A percentile compares a stretch with the other conserved stretches of the same genome.
Evolutionary conservation across 768 basidiomycete genomes (phyloP).

Genomic region (Hygrophorus russula): DNA sequence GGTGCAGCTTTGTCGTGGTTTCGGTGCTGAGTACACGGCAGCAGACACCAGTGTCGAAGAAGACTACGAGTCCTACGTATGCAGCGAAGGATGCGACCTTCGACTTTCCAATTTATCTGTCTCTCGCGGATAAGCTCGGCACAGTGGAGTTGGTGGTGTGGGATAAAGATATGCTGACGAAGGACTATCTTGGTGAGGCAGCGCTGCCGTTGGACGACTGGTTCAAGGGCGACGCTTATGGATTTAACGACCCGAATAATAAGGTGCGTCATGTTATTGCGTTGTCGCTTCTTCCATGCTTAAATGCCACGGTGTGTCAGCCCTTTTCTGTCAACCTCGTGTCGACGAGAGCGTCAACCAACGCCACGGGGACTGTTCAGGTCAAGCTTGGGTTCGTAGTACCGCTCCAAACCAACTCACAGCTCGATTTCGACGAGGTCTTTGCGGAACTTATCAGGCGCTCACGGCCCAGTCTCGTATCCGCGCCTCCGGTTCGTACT

Average conservation of each 20-base stretch:
- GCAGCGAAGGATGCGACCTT: slow-evolving; percentile 68
- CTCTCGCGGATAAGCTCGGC: slow-evolving; percentile 60
- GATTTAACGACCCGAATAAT: slow-evolving; percentile 55
- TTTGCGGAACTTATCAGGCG: slow-evolving; percentile 54
- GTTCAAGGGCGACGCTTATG: slow-evolving; percentile 42
- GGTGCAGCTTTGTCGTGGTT: slow-evolving; percentile 55
- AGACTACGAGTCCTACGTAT: slow-evolving; percentile 58
- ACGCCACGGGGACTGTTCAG: slow-evolving; percentile 27
- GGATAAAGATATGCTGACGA: slow-evolving; percentile 85
- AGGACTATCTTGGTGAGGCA: slow-evolving; percentile 91
- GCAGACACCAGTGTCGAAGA: slow-evolving; percentile 69
- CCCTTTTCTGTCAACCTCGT: slow-evolving; percentile 27
- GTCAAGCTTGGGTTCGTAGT: slow-evolving; percentile 37
- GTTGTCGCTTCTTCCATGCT: not conserved
- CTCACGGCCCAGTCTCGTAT: slow-evolving; percentile 55
- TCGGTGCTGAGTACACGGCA: slow-evolving; percentile 46
- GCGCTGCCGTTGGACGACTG: slow-evolving; percentile 72
- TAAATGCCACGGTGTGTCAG: slow-evolving; percentile 10
- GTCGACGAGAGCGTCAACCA: slow-evolving; percentile 30
- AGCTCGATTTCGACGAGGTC: slow-evolving; percentile 47
- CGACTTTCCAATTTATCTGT: slow-evolving; percentile 78
- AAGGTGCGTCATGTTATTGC: too few species aligned
- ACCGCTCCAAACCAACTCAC: slow-evolving; percentile 29
- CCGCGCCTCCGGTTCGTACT: slow-evolving; percentile 67
- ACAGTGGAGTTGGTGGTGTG: slow-evolving; percentile 81